Percentiles rank a stretch among this genome's conserved stretches.
phyloP scores from a whole-genome alignment of 164 flowering plant species.

The Annona squamosa region DNA sequence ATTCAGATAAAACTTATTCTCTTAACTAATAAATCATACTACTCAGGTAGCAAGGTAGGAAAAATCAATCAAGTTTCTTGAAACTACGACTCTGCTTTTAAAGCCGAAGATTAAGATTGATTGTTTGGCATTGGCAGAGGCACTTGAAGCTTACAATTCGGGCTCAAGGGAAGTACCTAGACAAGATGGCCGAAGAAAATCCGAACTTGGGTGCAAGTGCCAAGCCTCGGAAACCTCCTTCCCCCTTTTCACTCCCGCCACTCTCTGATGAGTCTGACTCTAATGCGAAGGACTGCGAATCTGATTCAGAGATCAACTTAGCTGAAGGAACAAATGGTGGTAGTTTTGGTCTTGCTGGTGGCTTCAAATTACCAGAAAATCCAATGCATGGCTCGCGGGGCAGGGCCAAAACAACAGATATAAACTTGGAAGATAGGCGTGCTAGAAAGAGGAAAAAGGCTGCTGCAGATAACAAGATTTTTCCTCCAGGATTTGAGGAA shows the following conservation, averaged over 20 bases:
- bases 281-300: constrained; percentile 24
- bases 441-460: constrained; percentile 18
- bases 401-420: constrained; percentile 5
- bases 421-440: constrained; percentile 12
- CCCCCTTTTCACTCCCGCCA: constrained; percentile 34
- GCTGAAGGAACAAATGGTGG: constrained; percentile 1
- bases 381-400: background rate
- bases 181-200: constrained; percentile 32
- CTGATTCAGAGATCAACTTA: constrained; percentile 28
- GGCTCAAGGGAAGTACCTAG: constrained; percentile 58
- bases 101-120: background rate
- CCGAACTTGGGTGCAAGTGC: background rate
- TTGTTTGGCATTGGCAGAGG: constrained; percentile 34
- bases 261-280: constrained; percentile 51
- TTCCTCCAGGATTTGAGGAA: constrained; percentile 10
- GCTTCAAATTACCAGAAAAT: background rate
- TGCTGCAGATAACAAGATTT: background rate
- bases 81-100: too few species aligned
- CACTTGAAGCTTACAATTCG: constrained; percentile 45
- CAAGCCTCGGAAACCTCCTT: constrained; percentile 22
- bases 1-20: too few species aligned
- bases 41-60: too few species aligned
- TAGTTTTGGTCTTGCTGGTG: background rate
- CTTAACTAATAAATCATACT: too few species aligned
- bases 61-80: too few species aligned